phyloP scores from a whole-genome alignment of 352 stramenopile species.

The Aphanomyces stellatus region DNA sequence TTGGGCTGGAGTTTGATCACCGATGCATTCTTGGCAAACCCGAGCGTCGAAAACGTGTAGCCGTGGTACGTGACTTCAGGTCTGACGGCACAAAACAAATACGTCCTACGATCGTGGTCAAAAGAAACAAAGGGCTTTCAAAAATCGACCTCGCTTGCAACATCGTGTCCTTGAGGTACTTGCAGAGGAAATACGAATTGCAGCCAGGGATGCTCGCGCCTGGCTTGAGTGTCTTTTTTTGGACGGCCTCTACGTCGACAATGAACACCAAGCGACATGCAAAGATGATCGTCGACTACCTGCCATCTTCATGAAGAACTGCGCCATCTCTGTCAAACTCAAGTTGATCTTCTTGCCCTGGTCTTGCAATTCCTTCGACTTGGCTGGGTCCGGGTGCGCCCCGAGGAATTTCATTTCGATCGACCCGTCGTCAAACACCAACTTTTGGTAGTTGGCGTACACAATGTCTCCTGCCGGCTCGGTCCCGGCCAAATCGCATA shows the following conservation, averaged over 20 bases:
- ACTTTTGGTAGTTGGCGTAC: slow-evolving; percentile 91
- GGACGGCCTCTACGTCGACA: slow-evolving; percentile 70
- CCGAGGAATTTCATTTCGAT: slow-evolving; percentile 91
- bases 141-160: slow-evolving; percentile 51
- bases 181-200: slow-evolving; percentile 94
- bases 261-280: too few relatives aligned
- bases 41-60: slow-evolving; percentile 92
- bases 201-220: slow-evolving; percentile 89
- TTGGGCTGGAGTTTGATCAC: slow-evolving; percentile 94
- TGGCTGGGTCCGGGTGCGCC: slow-evolving; percentile 81
- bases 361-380: slow-evolving; percentile 92
- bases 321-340: slow-evolving; percentile 91
- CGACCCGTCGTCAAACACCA: slow-evolving; percentile 84
- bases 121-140: background rate
- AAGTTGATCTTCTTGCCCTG: slow-evolving; percentile 96
- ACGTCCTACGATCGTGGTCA: slow-evolving; percentile 43
- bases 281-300: too few relatives aligned
- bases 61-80: slow-evolving; percentile 89
- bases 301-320: slow-evolving; percentile 97
- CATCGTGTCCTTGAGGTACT: slow-evolving; percentile 96
- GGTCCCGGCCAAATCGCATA: slow-evolving; percentile 90
- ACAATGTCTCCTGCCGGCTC: slow-evolving; percentile 91
- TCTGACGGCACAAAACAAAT: slow-evolving; percentile 91
- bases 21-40: slow-evolving; percentile 91
- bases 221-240: slow-evolving; percentile 92